Conservation (phyloP, 495 filamentous ascomycete genomes). For the Penicillium antarcticum region DNA sequence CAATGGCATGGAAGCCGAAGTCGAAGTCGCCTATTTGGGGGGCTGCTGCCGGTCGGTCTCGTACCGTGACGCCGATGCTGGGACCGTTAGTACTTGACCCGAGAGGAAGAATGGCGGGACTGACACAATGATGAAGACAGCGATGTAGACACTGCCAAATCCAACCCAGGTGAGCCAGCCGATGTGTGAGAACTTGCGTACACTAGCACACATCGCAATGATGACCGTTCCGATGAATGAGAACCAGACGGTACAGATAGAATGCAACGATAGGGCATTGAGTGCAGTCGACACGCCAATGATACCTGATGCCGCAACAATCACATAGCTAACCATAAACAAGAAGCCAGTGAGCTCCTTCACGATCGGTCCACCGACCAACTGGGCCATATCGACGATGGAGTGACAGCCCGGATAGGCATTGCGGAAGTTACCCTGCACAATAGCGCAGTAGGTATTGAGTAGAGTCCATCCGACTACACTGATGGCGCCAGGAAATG, state of each 20-base stretch:
- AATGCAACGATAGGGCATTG: slow-evolving; percentile 48
- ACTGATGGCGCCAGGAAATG: slow-evolving; percentile 55
- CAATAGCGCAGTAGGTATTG: slow-evolving; percentile 49
- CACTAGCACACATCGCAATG: slow-evolving; percentile 50
- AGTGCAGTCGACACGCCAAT: slow-evolving; percentile 48
- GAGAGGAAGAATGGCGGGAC: neutral
- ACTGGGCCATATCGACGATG: slow-evolving; percentile 65
- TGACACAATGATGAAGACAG: slow-evolving; percentile 50
- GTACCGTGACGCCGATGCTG: slow-evolving; percentile 40
- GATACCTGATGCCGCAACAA: slow-evolving; percentile 46
- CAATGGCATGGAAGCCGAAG: slow-evolving; percentile 43
- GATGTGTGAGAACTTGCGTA: slow-evolving; percentile 40
- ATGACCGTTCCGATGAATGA: slow-evolving; percentile 54
- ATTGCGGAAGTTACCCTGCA: slow-evolving; percentile 39
- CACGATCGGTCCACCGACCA: slow-evolving; percentile 58
- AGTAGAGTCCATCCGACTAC: slow-evolving; percentile 58
- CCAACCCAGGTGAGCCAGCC: slow-evolving; percentile 47
- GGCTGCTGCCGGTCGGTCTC: slow-evolving; percentile 37
- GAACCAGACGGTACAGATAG: slow-evolving; percentile 46
- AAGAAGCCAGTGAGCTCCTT: slow-evolving; percentile 39
- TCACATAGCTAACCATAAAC: slow-evolving; percentile 46
- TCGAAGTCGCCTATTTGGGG: slow-evolving; percentile 34
- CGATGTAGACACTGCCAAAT: slow-evolving; percentile 41
- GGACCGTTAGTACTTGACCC: slow-evolving; percentile 1
- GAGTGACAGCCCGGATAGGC: slow-evolving; percentile 37